Conservation (phyloP, 345 rosid genomes). For the Cardamine occulta region DNA sequence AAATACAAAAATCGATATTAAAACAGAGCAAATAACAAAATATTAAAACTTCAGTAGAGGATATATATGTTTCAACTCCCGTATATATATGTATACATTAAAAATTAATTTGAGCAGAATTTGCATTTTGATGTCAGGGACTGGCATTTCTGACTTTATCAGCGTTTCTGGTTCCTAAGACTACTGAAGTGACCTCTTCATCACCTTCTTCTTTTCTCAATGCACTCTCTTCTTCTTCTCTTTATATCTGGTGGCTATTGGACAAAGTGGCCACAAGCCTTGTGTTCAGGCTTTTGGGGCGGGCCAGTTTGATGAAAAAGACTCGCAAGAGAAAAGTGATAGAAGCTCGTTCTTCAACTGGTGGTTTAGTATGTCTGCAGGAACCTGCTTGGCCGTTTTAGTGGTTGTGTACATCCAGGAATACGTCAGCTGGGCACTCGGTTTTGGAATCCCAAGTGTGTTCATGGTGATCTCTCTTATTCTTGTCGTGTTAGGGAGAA, state of each 20-base stretch:
- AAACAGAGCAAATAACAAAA: too few relatives aligned
- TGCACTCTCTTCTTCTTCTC: constrained; percentile 53
- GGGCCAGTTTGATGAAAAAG: constrained; percentile 70
- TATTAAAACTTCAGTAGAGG: too few relatives aligned
- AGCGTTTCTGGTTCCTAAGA: constrained; percentile 49
- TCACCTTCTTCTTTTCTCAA: constrained; percentile 42
- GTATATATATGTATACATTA: too few relatives aligned
- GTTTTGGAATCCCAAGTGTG: constrained; percentile 68
- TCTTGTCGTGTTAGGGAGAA: constrained; percentile 59
- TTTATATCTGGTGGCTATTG: constrained; percentile 63
- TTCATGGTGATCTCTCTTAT: constrained; percentile 57
- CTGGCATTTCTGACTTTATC: constrained; percentile 55
- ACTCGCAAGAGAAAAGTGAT: constrained; percentile 49
- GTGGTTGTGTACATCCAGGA: constrained; percentile 67
- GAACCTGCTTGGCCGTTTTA: constrained; percentile 43
- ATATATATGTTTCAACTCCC: too few relatives aligned
- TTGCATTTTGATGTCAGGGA: constrained; percentile 20
- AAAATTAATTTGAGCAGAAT: too few relatives aligned
- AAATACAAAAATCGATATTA: too few relatives aligned
- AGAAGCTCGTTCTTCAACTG: constrained; percentile 83
- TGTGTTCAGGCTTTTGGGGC: constrained; percentile 91
- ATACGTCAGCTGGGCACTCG: constrained; percentile 67
- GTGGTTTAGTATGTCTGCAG: constrained; percentile 65
- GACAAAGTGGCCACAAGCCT: constrained; percentile 81
- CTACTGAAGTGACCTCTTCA: not conserved